Base-by-base conservation (phyloP, 2,329 filamentous ascomycete species). In the Colletotrichum chlorophyti region DNA sequence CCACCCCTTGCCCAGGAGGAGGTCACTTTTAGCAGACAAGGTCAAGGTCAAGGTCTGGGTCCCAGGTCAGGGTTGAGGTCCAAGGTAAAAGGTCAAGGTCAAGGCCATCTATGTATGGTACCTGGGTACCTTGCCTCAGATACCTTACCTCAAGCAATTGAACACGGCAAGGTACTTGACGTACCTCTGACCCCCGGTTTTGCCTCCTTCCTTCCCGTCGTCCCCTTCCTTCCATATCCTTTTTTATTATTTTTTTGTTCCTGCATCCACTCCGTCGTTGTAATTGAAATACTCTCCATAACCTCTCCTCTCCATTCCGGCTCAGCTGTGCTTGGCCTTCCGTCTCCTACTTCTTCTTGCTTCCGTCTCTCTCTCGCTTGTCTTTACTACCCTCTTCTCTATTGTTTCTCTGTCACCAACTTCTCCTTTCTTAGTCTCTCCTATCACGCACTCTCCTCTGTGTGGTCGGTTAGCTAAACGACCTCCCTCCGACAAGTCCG, bases 201-300 rank as follows among this genome's bases (percentile, higher is more conserved):
- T 12, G 15, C 37, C 23, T 19, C 27, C 19, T 23, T n/a, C 29
- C 49, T 32, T 15, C 29, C 14, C 43, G n/a, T n/a, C 29, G 12
- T 45, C 29, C 40, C 23, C 14, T 15, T 53, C 54, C 17, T 31
- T 24, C 32, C 46, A 29, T 15, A 29, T 46, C 42, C 29, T 38
- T 19, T 40, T 32, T 32, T 32, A 32, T 45, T 58, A 46, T 58
- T 38, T 49, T 43, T 45, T 46, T 49, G 32, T 32, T 55, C 51
- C n/a, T n/a, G n/a, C n/a, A 27, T 59, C 43, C n/a, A n/a, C 51
- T 53, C 43, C 38, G 43, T 59, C 38, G 51, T 55, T 59, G 43
- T 59, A 59, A 51, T 49, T 55, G 55, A 59, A 51, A 32, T 59
- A 49, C 51, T 55, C 47, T 53, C 38, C 55, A 55, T 43, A 59